These are phyloP conservation scores for Neurospora cerealis DNA, from an alignment of 495 filamentous ascomycete species.

Conservation along the genomic window DNA sequence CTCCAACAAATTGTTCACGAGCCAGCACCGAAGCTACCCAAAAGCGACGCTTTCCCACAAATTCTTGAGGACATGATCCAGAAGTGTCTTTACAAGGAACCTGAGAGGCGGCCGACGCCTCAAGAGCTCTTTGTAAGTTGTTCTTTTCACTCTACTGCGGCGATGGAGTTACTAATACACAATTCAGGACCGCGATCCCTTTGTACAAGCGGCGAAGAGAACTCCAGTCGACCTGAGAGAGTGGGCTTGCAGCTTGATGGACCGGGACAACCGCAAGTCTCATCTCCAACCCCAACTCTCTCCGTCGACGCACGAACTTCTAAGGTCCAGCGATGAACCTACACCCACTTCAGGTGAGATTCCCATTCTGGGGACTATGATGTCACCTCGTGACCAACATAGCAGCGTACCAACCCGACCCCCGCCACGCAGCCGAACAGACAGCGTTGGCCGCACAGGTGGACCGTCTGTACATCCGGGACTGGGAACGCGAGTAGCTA, in stretches of 20 bases:
- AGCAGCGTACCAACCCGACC: slow-evolving; percentile 31
- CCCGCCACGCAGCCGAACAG: slow-evolving; percentile 31
- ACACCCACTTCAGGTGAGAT: slow-evolving; percentile 59
- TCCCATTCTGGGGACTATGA: slow-evolving; percentile 45
- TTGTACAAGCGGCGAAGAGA: slow-evolving; percentile 88
- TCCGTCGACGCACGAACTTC: slow-evolving; percentile 46
- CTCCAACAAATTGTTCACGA: slow-evolving; percentile 97
- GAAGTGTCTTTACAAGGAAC: slow-evolving; percentile 83
- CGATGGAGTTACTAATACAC: slow-evolving; percentile 11
- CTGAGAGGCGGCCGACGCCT: slow-evolving; percentile 81
- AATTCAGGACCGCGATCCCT: slow-evolving; percentile 71
- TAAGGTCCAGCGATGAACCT: slow-evolving; percentile 45
- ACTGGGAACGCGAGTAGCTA: slow-evolving; percentile 36
- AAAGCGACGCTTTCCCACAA: slow-evolving; percentile 91
- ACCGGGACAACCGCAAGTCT: slow-evolving; percentile 82
- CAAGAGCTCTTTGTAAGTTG: slow-evolving; percentile 64
- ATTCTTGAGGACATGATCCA: slow-evolving; percentile 95
- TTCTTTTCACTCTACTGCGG: neutral
- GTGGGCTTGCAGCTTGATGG: slow-evolving; percentile 87
- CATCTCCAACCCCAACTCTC: slow-evolving; percentile 65
- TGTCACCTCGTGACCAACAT: slow-evolving; percentile 29
- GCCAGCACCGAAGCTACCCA: slow-evolving; percentile 82
- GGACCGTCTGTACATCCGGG: slow-evolving; percentile 39
- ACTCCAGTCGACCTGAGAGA: slow-evolving; percentile 83
- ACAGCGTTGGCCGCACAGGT: slow-evolving; percentile 32